Evolutionary conservation across 2,329 filamentous ascomycete genomes (phyloP), one percentile per base, ranked within the genome.

Genomic region (Cladosporium austrohemisphaericum): DNA sequence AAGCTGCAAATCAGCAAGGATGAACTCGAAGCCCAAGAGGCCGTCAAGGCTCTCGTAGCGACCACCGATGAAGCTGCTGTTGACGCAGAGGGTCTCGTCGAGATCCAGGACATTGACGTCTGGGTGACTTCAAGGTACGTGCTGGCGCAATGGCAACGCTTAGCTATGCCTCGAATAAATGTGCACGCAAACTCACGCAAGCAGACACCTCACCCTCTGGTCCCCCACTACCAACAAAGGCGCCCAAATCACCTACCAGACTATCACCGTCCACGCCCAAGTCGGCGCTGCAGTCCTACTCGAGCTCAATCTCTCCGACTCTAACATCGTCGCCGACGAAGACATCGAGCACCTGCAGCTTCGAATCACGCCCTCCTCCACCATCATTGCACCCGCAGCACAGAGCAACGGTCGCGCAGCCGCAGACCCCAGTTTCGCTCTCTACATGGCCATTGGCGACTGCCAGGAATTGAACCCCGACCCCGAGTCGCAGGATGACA

Each of bases 391-490:
- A 3, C 19, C 26, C 4, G 45, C 25, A 5, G 19, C 35, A 8
- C 8, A 14, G 5, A 29, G 37, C 36, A 46, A 52, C 22, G 50
- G 41, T n/a, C 29, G 14, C 19, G 7, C 19, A 32, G 16, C 29
- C 19, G 16, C 41, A 31, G 64, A 65, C 4, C 50, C 56, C 1
- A 69, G 71, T 25, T 68, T 71, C 16, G 72, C 76, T 46, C 74
- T 88, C 25, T 91, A 83, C 68, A 76, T 79, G 14, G 86, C 87
- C 29, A 81, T 91, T 53, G 83, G 85, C 1, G 77, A 77, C 18
- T 91, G 87, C 68, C 86, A 86, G 3, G 85, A 91, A 60, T 71
- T 91, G 11, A 83, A 91, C 61, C 86, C 86, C 0, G 86, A 90
- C 58, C 81, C 82, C 0, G 71, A 73, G n/a, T 62, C 61, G 9